A percentile compares a stretch with the other conserved stretches of the same genome.
phyloP scores from a whole-genome alignment of 495 filamentous ascomycete species.

The Penicillium cosmopolitanum region DNA sequence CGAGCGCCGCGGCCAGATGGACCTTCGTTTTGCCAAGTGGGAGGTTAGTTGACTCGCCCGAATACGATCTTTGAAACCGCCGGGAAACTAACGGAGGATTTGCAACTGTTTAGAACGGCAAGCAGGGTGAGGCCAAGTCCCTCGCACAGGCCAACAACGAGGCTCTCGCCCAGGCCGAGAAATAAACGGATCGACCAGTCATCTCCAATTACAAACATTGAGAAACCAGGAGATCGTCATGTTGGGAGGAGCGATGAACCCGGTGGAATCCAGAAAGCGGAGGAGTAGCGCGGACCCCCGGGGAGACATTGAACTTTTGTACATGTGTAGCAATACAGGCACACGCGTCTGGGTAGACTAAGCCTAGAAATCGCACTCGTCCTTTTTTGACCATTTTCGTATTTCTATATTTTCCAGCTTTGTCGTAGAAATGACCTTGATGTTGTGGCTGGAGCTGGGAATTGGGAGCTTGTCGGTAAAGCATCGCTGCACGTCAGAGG shows the following conservation, averaged over 20 bases:
- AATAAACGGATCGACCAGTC: constrained; percentile 35
- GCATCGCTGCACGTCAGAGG: constrained; percentile 28
- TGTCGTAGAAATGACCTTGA: constrained; percentile 4
- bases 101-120: constrained; percentile 74
- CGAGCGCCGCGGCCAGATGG: constrained; percentile 87
- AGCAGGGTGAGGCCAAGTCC: constrained; percentile 85
- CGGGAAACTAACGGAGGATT: constrained; percentile 26
- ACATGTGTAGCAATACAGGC: constrained; percentile 52
- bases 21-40: constrained; percentile 95
- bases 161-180: constrained; percentile 51
- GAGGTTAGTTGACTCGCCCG: constrained; percentile 59
- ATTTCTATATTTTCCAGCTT: constrained; percentile 4
- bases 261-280: constrained; percentile 13
- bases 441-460: background rate
- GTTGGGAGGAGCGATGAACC: constrained; percentile 24
- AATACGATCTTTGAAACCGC: background rate
- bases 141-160: constrained; percentile 73
- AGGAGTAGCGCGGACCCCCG: constrained; percentile 19
- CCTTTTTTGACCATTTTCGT: constrained; percentile 13
- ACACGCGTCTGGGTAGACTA: constrained; percentile 21
- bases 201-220: constrained; percentile 12
- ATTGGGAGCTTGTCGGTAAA: background rate
- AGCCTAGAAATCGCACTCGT: constrained; percentile 36
- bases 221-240: constrained; percentile 21
- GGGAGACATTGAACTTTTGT: constrained; percentile 35